These are phyloP conservation scores for Leishmania aethiopica DNA, from an alignment of 208 protist species.

Conservation along the genomic window DNA sequence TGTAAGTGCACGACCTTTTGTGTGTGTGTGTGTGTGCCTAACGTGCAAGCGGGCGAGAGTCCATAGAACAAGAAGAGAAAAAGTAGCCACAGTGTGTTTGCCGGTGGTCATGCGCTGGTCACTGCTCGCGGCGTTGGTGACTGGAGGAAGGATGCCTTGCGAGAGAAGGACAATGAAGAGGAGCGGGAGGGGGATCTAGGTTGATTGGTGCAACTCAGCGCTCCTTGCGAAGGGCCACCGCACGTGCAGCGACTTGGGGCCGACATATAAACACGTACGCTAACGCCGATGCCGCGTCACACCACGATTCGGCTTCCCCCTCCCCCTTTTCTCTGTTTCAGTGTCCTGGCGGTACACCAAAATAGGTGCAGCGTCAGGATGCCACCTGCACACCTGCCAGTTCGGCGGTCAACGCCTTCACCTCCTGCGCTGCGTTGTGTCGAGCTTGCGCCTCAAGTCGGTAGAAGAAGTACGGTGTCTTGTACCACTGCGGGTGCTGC, in stretches of 20 bases:
- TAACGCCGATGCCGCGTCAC: neutral
- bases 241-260: neutral
- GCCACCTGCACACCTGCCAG: slow-evolving; percentile 3
- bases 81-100: neutral
- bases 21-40: neutral
- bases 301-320: neutral
- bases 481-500: slow-evolving; percentile 62
- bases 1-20: neutral
- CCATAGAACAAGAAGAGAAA: neutral
- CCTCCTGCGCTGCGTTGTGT: slow-evolving; percentile 46
- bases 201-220: neutral
- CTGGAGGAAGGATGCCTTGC: neutral
- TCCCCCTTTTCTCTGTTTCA: neutral
- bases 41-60: neutral
- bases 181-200: neutral
- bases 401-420: slow-evolving; percentile 30
- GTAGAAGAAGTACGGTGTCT: slow-evolving; percentile 76
- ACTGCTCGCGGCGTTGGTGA: neutral
- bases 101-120: too few species aligned
- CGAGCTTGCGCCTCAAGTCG: slow-evolving; percentile 53
- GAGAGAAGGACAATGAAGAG: neutral
- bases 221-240: neutral
- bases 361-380: neutral
- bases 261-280: slow-evolving; percentile 2
- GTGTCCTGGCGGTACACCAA: neutral